A percentile compares a stretch with the other conserved stretches of the same genome.
Evolutionary conservation across 331 rosid genomes (phyloP).

Genomic region (Rosa hybrid): DNA sequence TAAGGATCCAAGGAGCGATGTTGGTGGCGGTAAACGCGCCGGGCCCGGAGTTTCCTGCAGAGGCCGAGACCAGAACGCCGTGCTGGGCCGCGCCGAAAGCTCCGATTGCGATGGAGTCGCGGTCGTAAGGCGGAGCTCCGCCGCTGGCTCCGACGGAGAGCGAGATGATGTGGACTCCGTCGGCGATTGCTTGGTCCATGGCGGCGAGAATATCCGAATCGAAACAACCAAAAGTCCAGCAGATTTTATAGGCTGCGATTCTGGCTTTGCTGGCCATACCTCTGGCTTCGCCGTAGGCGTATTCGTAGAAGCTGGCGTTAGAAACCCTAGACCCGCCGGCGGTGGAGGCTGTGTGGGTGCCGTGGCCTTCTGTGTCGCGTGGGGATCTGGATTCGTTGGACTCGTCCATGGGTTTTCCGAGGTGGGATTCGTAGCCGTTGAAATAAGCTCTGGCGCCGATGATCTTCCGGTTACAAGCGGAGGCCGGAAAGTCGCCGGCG

Average conservation of each 20-base stretch:
- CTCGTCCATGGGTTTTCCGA: conserved; percentile 50
- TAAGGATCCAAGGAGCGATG: conserved; percentile 91
- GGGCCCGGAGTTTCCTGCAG: conserved; percentile 88
- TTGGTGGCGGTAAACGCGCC: conserved; percentile 64
- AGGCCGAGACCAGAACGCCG: conserved; percentile 77
- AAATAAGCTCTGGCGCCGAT: conserved; percentile 70
- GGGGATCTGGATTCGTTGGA: conserved; percentile 60
- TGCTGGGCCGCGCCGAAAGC: conserved; percentile 68
- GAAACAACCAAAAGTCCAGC: conserved; percentile 74
- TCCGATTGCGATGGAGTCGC: conserved; percentile 81
- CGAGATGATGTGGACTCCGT: conserved; percentile 77
- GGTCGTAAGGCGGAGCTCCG: conserved; percentile 48
- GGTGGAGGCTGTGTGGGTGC: conserved; percentile 84
- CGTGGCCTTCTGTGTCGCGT: conserved; percentile 79
- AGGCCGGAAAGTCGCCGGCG: conserved; percentile 43
- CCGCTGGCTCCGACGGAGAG: conserved; percentile 81
- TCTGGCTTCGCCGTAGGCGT: conserved; percentile 71
- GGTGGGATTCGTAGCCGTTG: conserved; percentile 55
- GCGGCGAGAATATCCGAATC: conserved; percentile 95
- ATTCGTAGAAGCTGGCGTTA: conserved; percentile 66
- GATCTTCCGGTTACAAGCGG: conserved; percentile 66
- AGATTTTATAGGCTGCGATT: conserved; percentile 84
- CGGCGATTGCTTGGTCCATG: conserved; percentile 83
- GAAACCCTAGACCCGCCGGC: conserved; percentile 63
- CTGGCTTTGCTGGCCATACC: conserved; percentile 90